A percentile compares a stretch with the other conserved stretches of the same genome.
phyloP scores from a whole-genome alignment of 2,329 filamentous ascomycete genomes.

The Fusarium sororula region DNA sequence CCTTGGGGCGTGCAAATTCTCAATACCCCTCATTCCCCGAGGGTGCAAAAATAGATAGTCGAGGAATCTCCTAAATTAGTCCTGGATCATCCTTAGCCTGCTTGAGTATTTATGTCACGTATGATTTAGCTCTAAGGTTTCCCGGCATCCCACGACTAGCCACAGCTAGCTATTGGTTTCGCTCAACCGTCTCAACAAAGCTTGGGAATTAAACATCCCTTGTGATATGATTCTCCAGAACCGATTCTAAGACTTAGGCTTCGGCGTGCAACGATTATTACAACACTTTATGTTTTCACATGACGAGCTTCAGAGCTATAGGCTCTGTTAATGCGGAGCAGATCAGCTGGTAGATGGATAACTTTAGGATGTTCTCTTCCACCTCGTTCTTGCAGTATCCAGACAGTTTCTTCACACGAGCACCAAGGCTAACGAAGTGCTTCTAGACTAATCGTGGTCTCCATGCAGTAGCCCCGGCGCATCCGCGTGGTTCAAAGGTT shows the following conservation, averaged over 20 bases:
- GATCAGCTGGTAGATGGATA: background rate
- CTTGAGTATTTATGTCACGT: background rate
- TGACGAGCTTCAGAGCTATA: background rate
- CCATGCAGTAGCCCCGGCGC: constrained; percentile 36
- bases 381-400: background rate
- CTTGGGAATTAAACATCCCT: background rate
- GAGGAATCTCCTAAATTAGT: background rate
- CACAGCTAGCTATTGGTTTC: background rate
- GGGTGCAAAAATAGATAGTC: background rate
- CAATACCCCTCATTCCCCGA: background rate
- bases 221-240: background rate
- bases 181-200: background rate
- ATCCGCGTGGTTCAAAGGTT: constrained; percentile 38
- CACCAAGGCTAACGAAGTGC: constrained; percentile 11
- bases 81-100: background rate
- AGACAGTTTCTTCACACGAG: background rate
- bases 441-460: constrained; percentile 37
- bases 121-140: background rate
- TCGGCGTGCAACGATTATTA: background rate
- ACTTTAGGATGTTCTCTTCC: background rate
- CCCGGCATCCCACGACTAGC: background rate
- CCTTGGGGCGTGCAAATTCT: background rate
- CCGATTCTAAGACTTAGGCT: background rate
- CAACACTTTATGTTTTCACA: background rate
- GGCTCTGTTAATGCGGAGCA: background rate